Evolutionary conservation across 352 stramenopile species (phyloP).

Genomic region (Globisporangium paddicum): DNA sequence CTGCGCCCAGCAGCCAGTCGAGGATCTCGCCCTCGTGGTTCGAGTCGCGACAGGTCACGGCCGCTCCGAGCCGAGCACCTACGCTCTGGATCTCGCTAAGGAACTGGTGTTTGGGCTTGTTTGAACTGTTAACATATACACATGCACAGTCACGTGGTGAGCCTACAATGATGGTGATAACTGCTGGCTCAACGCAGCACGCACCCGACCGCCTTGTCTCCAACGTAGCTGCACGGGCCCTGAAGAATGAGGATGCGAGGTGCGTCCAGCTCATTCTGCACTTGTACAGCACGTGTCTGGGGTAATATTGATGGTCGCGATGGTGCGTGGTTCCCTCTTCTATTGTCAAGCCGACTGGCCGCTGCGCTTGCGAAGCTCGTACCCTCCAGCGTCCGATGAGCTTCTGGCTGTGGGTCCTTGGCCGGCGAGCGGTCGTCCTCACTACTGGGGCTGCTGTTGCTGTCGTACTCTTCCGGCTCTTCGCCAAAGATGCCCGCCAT

Average conservation of each 20-base stretch:
- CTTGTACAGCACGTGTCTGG: background rate
- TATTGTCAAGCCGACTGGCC: background rate
- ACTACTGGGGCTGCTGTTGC: slow-evolving; percentile 7
- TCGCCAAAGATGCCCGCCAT: slow-evolving; percentile 48
- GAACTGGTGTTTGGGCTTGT: slow-evolving; percentile 11
- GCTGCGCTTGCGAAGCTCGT: background rate
- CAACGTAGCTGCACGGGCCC: slow-evolving; percentile 31
- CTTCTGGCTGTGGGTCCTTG: background rate
- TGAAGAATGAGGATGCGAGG: slow-evolving; percentile 5
- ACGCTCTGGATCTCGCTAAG: background rate
- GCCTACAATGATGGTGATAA: too few relatives aligned
- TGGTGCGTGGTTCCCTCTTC: background rate
- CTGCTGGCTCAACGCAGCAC: background rate
- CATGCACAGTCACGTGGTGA: too few relatives aligned
- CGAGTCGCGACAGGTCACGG: slow-evolving; percentile 14
- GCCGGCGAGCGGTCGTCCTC: background rate
- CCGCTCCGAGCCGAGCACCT: slow-evolving; percentile 9
- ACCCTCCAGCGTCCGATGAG: background rate
- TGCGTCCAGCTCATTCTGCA: background rate
- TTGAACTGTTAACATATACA: background rate
- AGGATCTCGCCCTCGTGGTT: slow-evolving; percentile 32
- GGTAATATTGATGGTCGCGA: background rate
- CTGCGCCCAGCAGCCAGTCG: slow-evolving; percentile 21
- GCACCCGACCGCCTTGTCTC: slow-evolving; percentile 19
- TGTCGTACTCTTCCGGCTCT: slow-evolving; percentile 31